Evolutionary conservation across 2,329 filamentous ascomycete genomes (phyloP), one percentile per base, ranked within the genome.

Genomic region (Juglanconis oblonga): DNA sequence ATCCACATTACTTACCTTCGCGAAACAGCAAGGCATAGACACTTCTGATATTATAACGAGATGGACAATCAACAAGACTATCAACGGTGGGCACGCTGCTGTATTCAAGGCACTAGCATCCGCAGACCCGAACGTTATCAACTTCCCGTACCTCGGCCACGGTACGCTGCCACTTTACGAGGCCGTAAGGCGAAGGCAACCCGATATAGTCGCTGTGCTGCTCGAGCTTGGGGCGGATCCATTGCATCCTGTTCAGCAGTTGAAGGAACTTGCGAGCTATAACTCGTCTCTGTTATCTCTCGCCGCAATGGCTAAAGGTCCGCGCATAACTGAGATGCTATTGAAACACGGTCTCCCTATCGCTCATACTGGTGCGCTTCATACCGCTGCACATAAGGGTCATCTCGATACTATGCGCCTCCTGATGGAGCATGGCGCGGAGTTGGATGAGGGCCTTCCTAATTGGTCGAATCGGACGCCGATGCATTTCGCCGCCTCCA

Each of bases 401-500:
- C 14, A 31, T 36, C 51, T 59, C 45, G 57, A 59, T 44, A 59
- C 45, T 31, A 50, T 59, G 35, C 57, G 45, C 35, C 45, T 55
- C 45, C 44, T 59, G 45, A 50, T 59, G 3, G 17, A 50, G 45
- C 36, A 51, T n/a, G 42, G 52, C 36, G 52, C 52, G 42, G 57
- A 59, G n/a, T 0, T 59, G 36, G 17, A 59, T n/a, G 57, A 54
- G 44, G 7, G 9, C 24, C 4, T 58, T 44, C 7, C 40, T 10
- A 35, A 32, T 24, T 59, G 35, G 44, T 14, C 3, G 11, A 14
- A 38, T 38, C 44, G 44, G 57, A 59, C 57, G 57, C 57, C 57
- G 52, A 45, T 59, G 51, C 52, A 55, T 55, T 59, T 59, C 51
- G 57, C 57, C n/a, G 57, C 57, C 32, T 31, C 31, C 7, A 50